Percentiles rank a stretch among this genome's conserved stretches.
These are phyloP conservation scores for Xanthoceras sorbifolium DNA, from an alignment of 345 rosid species.

Conservation along the genomic window DNA sequence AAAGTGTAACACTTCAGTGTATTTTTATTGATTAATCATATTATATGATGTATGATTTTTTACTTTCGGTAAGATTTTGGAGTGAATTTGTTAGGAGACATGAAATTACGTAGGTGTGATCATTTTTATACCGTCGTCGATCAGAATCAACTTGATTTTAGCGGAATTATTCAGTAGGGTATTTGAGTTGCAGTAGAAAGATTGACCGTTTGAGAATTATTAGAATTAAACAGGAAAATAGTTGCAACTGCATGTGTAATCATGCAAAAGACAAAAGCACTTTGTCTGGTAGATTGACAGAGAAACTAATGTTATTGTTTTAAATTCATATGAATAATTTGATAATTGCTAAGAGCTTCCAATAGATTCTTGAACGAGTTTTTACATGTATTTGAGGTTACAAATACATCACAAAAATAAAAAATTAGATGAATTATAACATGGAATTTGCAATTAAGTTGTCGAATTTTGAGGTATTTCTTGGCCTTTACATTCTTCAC, in stretches of 20 bases:
- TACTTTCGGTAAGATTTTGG: not conserved
- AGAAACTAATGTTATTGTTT: not conserved
- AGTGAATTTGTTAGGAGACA: not conserved
- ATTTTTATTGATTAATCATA: not conserved
- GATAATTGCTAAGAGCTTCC: not conserved
- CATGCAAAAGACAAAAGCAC: not conserved
- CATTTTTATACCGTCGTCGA: not conserved
- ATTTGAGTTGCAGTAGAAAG: not conserved
- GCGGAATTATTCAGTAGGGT: not conserved
- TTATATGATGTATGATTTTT: not conserved
- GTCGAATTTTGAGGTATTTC: not conserved
- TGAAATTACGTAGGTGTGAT: not conserved
- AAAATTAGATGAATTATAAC: not conserved
- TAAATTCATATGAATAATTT: too few relatives aligned
- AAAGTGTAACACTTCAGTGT: not conserved
- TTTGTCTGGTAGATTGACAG: not conserved
- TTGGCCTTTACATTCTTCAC: not conserved
- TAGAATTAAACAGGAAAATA: not conserved
- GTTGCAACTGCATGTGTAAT: not conserved
- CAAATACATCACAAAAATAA: not conserved
- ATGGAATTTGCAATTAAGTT: not conserved
- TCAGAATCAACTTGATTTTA: not conserved
- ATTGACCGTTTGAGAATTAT: not conserved
- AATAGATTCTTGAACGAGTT: not conserved
- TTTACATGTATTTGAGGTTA: not conserved